Evolutionary conservation across 2,329 filamentous ascomycete genomes (phyloP).

Genomic region (Ophiostoma sp.): DNA sequence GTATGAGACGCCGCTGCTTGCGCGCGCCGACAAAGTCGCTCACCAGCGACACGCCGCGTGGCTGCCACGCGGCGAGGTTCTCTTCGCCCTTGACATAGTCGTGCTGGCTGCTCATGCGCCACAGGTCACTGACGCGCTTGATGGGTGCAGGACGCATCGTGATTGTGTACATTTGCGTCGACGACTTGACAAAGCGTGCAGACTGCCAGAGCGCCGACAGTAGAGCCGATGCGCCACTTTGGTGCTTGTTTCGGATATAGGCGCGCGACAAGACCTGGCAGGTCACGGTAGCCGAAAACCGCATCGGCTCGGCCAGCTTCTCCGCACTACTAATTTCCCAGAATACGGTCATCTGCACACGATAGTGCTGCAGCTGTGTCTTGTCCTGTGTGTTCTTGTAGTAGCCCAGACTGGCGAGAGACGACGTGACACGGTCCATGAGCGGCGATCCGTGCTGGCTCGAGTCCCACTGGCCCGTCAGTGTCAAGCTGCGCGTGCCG

Average conservation of each 20-base stretch:
- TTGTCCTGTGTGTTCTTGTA: conserved; percentile 7
- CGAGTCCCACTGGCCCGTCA: conserved; percentile 95
- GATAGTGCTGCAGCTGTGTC: conserved; percentile 62
- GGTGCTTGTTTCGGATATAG: conserved; percentile 34
- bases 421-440: conserved; percentile 82
- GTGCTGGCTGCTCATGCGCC: conserved; percentile 91
- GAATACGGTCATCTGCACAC: conserved; percentile 77
- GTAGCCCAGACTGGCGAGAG: background rate
- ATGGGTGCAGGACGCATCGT: conserved; percentile 82
- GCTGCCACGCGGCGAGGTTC: conserved; percentile 72
- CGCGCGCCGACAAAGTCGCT: conserved; percentile 74
- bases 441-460: conserved; percentile 87
- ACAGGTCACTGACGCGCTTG: conserved; percentile 86
- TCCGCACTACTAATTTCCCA: conserved; percentile 74
- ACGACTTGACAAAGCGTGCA: conserved; percentile 79
- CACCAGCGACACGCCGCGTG: conserved; percentile 85
- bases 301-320: conserved; percentile 81
- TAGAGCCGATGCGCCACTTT: conserved; percentile 62
- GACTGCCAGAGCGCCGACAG: conserved; percentile 83
- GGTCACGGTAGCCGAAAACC: conserved; percentile 73
- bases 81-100: conserved; percentile 98
- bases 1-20: conserved; percentile 66
- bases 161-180: conserved; percentile 79
- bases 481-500: conserved; percentile 78
- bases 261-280: conserved; percentile 79